A percentile compares a stretch with the other conserved stretches of the same genome.
Conservation (phyloP, 768 basidiomycete genomes). For the Suillus plorans region DNA sequence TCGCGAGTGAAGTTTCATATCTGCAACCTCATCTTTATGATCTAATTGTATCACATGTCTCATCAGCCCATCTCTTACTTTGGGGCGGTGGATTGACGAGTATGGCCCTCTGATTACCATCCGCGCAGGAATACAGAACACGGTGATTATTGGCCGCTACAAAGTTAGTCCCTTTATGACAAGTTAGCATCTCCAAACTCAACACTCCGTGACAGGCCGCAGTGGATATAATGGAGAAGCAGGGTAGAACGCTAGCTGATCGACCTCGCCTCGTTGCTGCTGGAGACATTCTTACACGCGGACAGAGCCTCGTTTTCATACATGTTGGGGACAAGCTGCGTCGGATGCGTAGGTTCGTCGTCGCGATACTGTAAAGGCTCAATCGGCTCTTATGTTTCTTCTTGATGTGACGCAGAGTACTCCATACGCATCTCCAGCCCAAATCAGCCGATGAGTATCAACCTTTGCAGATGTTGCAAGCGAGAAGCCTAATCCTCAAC, state of each 20-base stretch:
- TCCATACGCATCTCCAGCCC: constrained; percentile 14
- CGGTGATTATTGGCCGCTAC: background rate
- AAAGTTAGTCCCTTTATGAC: background rate
- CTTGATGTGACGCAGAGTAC: background rate
- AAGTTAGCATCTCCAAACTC: background rate
- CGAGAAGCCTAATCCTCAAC: background rate
- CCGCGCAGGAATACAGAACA: background rate
- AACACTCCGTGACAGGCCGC: background rate
- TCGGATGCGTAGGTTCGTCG: background rate
- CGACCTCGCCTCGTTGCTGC: background rate
- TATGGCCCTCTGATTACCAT: background rate
- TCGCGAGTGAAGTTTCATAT: background rate
- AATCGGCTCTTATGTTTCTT: background rate
- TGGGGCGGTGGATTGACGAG: background rate
- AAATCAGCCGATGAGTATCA: background rate
- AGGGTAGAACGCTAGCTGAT: background rate
- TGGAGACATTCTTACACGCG: background rate
- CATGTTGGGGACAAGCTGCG: background rate
- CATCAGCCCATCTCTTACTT: background rate
- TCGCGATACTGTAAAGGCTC: background rate
- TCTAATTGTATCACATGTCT: background rate
- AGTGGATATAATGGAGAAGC: background rate
- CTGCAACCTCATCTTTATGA: background rate
- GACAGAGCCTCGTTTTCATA: background rate
- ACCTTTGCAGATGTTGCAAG: background rate